A percentile compares a stretch with the other conserved stretches of the same genome.
These are phyloP conservation scores for Emericellopsis cladophorae DNA, from an alignment of 2,329 filamentous ascomycete genomes.

Conservation along the genomic window DNA sequence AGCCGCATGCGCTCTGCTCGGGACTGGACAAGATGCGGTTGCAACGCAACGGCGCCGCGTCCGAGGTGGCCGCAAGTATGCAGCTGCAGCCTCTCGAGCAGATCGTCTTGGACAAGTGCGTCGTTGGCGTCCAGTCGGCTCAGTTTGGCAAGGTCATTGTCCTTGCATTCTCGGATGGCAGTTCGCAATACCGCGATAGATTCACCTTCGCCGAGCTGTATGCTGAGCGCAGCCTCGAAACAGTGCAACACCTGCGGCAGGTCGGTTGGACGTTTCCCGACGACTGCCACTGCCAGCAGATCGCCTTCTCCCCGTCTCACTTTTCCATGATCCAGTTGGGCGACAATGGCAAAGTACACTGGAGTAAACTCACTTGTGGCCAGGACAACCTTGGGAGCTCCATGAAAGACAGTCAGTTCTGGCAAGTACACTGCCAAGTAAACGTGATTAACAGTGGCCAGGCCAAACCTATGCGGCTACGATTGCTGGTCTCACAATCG, in stretches of 20 bases:
- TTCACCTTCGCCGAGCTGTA: constrained; percentile 58
- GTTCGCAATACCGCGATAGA: constrained; percentile 68
- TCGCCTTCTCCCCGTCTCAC: constrained; percentile 47
- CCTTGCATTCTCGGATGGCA: constrained; percentile 68
- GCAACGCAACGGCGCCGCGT: constrained; percentile 41
- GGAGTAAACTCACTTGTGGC: constrained; percentile 41
- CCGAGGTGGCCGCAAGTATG: constrained; percentile 17
- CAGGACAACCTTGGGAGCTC: constrained; percentile 32
- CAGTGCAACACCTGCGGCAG: constrained; percentile 59
- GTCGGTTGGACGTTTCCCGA: constrained; percentile 63
- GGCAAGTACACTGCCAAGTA: background rate
- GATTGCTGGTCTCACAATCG: constrained; percentile 47
- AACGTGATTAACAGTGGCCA: background rate
- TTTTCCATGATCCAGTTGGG: constrained; percentile 45
- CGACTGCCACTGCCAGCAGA: constrained; percentile 49
- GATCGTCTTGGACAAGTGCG: constrained; percentile 55
- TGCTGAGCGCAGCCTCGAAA: constrained; percentile 48
- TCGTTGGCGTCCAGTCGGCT: constrained; percentile 55
- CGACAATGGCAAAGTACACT: constrained; percentile 45
- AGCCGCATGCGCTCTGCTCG: constrained; percentile 53
- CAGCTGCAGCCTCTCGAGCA: constrained; percentile 54
- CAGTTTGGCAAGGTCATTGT: constrained; percentile 62
- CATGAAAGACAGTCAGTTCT: constrained; percentile 31
- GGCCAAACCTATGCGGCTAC: constrained; percentile 35
- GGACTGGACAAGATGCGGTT: constrained; percentile 64